phyloP scores from a whole-genome alignment of 225 moss, liverwort and hornwort species.

The Neckera pumila region DNA sequence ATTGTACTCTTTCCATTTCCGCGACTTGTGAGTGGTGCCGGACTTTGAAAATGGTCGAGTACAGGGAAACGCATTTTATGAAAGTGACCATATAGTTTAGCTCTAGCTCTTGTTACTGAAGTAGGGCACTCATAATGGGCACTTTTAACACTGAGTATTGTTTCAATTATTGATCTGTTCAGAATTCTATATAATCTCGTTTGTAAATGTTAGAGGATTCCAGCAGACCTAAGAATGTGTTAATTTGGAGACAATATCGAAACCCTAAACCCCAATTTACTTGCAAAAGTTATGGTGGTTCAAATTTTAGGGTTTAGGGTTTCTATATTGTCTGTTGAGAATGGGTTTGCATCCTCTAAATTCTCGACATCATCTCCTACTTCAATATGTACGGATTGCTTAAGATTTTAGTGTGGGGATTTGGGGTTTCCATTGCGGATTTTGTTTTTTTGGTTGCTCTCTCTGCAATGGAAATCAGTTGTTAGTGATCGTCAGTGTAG shows the following conservation, averaged over 20 bases:
- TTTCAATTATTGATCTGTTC: neutral
- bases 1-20: neutral
- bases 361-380: neutral
- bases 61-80: neutral
- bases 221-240: neutral
- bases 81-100: neutral
- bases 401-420: neutral
- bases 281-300: neutral
- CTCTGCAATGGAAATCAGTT: neutral
- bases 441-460: neutral
- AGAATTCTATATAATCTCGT: neutral
- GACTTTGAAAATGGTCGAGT: neutral
- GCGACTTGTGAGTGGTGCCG: neutral
- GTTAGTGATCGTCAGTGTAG: neutral
- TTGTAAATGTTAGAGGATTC: neutral
- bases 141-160: neutral
- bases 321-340: neutral
- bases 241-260: neutral
- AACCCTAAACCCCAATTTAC: no score
- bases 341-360: neutral
- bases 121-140: neutral
- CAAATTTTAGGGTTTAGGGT: neutral
- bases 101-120: neutral
- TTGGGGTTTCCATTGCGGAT: neutral
- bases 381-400: neutral